phyloP scores from a whole-genome alignment of 2,329 filamentous ascomycete genomes.

The Apiospora pterosperma region DNA sequence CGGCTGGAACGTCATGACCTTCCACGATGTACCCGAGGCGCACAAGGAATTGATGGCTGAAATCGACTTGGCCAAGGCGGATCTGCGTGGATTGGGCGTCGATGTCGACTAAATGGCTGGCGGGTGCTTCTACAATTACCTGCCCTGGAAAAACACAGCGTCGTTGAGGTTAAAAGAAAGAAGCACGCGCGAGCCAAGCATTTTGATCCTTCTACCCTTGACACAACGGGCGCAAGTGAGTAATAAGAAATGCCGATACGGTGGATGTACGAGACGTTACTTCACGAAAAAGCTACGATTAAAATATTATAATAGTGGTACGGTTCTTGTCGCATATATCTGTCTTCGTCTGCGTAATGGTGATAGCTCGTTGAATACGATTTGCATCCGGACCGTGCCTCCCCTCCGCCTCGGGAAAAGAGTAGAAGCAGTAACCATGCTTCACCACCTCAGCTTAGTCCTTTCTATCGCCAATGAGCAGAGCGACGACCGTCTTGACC shows the following conservation, averaged over 20 bases:
- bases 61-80: slow-evolving; percentile 72
- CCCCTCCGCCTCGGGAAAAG: background rate
- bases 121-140: background rate
- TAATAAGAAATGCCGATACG: background rate
- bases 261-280: background rate
- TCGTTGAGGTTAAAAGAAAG: background rate
- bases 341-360: background rate
- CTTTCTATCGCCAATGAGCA: slow-evolving; percentile 46
- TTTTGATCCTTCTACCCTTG: background rate
- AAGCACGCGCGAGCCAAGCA: background rate
- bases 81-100: slow-evolving; percentile 71
- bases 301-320: slow-evolving; percentile 1
- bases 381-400: background rate
- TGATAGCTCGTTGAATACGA: background rate
- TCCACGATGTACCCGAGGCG: slow-evolving; percentile 92
- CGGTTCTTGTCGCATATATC: background rate
- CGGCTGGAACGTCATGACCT: slow-evolving; percentile 88
- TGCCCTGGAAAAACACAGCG: background rate
- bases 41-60: slow-evolving; percentile 86
- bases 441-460: slow-evolving; percentile 3
- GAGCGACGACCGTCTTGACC: slow-evolving; percentile 56
- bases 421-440: background rate
- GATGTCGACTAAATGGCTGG: slow-evolving; percentile 61
- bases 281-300: slow-evolving; percentile 1
- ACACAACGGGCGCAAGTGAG: background rate